Percentiles rank a stretch among this genome's conserved stretches.
phyloP scores from a whole-genome alignment of 106 monocot genomes.

The Acanthochlamys bracteata region DNA sequence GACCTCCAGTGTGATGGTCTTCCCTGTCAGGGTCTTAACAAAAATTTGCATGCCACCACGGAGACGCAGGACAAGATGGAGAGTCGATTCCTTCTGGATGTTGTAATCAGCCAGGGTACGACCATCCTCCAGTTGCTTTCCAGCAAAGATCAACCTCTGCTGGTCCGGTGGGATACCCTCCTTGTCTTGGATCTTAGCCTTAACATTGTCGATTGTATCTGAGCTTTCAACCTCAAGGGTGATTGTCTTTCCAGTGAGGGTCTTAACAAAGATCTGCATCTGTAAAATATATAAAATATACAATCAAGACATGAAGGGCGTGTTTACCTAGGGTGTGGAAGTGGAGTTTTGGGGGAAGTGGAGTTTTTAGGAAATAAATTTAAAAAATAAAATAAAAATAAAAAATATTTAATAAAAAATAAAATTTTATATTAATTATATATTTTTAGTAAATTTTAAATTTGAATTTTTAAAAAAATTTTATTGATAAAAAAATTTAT shows the following conservation, averaged over 20 bases:
- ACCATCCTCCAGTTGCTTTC: not conserved
- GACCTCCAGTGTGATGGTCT: not conserved
- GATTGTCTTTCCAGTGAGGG: not conserved
- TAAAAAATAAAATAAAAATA: too few species aligned
- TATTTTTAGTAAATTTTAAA: too few species aligned
- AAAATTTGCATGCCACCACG: not conserved
- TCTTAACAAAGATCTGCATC: not conserved
- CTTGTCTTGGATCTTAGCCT: constrained; percentile 1
- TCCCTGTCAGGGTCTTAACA: not conserved
- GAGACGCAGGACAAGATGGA: not conserved
- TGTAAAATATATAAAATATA: not conserved
- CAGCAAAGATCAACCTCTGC: not conserved
- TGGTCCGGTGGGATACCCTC: not conserved
- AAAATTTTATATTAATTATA: too few species aligned
- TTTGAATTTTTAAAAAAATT: too few species aligned
- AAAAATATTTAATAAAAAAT: too few species aligned
- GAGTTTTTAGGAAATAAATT: too few species aligned
- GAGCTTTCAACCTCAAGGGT: not conserved
- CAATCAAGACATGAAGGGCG: too few species aligned
- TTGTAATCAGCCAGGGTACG: constrained; percentile 1
- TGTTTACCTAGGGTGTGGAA: too few species aligned
- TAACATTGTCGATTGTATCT: not conserved
- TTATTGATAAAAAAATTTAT: too few species aligned
- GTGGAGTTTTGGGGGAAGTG: too few species aligned
- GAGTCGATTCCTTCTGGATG: not conserved